phyloP scores from a whole-genome alignment of 2,329 filamentous ascomycete species.

The Aureobasidium sp. region DNA sequence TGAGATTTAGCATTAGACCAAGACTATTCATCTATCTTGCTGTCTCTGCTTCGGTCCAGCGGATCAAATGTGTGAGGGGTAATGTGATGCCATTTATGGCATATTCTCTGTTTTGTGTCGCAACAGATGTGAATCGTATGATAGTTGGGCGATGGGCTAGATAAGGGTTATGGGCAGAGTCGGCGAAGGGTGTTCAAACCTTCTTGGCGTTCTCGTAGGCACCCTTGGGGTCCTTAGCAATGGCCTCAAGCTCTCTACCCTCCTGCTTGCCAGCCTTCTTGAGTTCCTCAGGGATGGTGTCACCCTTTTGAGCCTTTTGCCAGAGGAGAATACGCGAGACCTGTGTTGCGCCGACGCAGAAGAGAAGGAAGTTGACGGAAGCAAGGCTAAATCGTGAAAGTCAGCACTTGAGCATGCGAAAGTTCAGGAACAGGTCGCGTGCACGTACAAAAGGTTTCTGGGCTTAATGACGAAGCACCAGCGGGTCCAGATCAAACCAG shows the following conservation, averaged over 20 bases:
- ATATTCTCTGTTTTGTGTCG: background rate
- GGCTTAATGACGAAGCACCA: conserved; percentile 98
- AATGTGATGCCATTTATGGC: background rate
- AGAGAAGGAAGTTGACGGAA: conserved; percentile 97
- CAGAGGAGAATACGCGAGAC: conserved; percentile 65
- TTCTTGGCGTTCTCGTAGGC: conserved; percentile 30
- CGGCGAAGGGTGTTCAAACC: conserved; percentile 8
- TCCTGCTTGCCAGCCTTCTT: conserved; percentile 33
- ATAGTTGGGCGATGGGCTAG: background rate
- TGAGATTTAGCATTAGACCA: conserved; percentile 6
- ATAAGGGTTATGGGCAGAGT: background rate
- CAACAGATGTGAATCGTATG: background rate
- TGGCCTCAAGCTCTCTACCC: conserved; percentile 22
- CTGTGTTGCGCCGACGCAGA: conserved; percentile 76
- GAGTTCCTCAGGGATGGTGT: conserved; percentile 29
- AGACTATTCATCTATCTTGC: conserved; percentile 11
- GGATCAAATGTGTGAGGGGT: background rate
- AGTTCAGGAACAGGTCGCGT: background rate
- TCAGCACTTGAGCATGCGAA: background rate
- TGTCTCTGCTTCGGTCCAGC: background rate
- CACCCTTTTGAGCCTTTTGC: conserved; percentile 51
- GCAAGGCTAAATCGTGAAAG: conserved; percentile 53
- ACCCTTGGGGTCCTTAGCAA: conserved; percentile 24
- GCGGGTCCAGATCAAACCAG: conserved; percentile 93
- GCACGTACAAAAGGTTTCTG: conserved; percentile 70